phyloP scores from a whole-genome alignment of 2,329 filamentous ascomycete species.

The Biscogniauxia marginata region DNA sequence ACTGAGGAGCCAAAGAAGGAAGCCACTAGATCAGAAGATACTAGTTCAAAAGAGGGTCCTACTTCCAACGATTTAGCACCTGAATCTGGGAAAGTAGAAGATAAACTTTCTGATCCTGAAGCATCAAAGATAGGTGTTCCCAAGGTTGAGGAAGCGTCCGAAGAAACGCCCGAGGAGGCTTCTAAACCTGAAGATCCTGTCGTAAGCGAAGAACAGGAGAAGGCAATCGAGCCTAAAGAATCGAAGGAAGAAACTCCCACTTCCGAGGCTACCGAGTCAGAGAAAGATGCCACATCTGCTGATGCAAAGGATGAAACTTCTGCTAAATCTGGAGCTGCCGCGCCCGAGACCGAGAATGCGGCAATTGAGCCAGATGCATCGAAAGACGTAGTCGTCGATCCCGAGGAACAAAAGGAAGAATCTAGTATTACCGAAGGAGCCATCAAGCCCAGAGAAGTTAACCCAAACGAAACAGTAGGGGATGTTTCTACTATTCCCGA shows the following conservation, averaged over 20 bases:
- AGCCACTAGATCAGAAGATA: background rate
- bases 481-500: background rate
- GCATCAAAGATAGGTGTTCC: background rate
- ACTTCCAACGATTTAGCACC: background rate
- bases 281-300: background rate
- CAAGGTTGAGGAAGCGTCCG: background rate
- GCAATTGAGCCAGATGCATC: background rate
- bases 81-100: background rate
- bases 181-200: background rate
- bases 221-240: background rate
- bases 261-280: background rate
- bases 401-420: background rate
- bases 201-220: background rate
- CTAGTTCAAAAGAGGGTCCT: background rate
- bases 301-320: background rate
- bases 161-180: background rate
- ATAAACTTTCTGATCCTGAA: background rate
- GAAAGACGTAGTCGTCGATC: background rate
- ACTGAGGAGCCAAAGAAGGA: background rate
- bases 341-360: background rate
- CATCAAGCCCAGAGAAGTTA: background rate
- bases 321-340: background rate
- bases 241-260: background rate
- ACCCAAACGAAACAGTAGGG: background rate
- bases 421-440: background rate